Evolutionary conservation across 2,329 filamentous ascomycete genomes (phyloP), one percentile per base, ranked within the genome.

Genomic region (Elsinoe batatas): DNA sequence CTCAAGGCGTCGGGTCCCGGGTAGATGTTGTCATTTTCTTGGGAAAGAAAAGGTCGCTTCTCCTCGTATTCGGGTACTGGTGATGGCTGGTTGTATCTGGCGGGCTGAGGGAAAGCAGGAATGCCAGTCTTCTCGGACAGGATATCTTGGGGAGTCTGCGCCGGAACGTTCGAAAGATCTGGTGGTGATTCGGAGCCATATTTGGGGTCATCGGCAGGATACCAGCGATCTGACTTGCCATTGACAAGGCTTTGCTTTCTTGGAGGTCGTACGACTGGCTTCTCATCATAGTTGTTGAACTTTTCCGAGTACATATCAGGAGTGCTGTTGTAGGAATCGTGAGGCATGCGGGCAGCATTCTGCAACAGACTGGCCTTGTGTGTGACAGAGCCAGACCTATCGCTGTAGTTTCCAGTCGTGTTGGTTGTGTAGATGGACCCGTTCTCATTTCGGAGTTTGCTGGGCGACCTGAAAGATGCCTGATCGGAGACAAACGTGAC

Each of bases 291-390:
- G 22, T 33, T 32, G 18, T 36, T 38, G 42, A 32, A 55, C n/a
- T 44, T 42, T 26, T 55, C 40, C 13, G 32, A 44, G 8, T 44
- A 18, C 53, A 55, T 55, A 30, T 47, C 40, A 11, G 53, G 53
- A 38, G 53, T 55, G 30, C 46, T 44, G 40, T 55, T 46, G 47
- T 51, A 51, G 17, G 47, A 51, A 13, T 51, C 47, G 20, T 55
- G 74, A 8, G 80, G 80, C 75, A 82, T 82, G 22, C 74, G 69
- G 61, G 79, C 76, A 12, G 80, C 80, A 64, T 82, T 81, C 50
- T 72, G 69, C 44, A 83, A 64, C 18, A 84, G 71, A 56, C 74
- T 73, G 42, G 78, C 73, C 55, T 74, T 74, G 37, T 69, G 64
- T 66, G 76, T 76, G 57, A 74, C 73, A 33, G 70, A 66, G 13